Conservation (phyloP, 2,329 filamentous ascomycete species). For the Diaporthe helianthi region DNA sequence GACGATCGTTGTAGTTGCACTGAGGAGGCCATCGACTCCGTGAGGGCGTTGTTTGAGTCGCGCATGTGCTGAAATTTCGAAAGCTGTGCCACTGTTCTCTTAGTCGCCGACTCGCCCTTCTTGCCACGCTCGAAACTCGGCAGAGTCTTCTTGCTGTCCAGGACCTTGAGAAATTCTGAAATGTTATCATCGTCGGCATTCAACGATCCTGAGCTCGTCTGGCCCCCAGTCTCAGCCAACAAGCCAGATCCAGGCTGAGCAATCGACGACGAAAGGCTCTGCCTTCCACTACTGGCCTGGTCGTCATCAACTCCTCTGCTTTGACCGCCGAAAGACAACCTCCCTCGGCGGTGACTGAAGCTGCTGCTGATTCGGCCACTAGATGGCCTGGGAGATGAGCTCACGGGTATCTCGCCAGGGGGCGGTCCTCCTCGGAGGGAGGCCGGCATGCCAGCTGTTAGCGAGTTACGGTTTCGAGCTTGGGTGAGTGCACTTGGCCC, state of each 20-base stretch:
- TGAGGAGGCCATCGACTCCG: constrained; percentile 92
- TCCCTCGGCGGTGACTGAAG: constrained; percentile 83
- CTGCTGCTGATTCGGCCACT: constrained; percentile 92
- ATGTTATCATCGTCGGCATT: constrained; percentile 90
- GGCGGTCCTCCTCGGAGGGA: constrained; percentile 72
- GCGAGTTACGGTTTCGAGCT: constrained; percentile 72
- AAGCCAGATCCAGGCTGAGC: constrained; percentile 80
- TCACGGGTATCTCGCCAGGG: constrained; percentile 69
- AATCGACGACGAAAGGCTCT: constrained; percentile 74
- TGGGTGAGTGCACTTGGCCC: constrained; percentile 60
- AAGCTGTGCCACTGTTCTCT: constrained; percentile 79
- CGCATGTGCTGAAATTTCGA: constrained; percentile 88
- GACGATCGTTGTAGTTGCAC: constrained; percentile 84
- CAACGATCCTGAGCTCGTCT: constrained; percentile 70
- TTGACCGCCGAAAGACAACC: constrained; percentile 77
- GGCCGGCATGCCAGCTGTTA: constrained; percentile 78
- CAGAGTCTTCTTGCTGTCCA: constrained; percentile 88
- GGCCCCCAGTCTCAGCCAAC: constrained; percentile 73
- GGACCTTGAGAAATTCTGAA: constrained; percentile 86
- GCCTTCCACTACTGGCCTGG: constrained; percentile 80
- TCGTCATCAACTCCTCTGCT: constrained; percentile 74
- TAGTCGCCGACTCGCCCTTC: constrained; percentile 73
- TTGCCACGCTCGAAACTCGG: constrained; percentile 76
- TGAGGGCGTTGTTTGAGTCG: constrained; percentile 86
- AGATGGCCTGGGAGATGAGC: constrained; percentile 80